Percentiles rank a stretch among this genome's conserved stretches.
Conservation (phyloP, 1,139 yeast species). For the Lodderomyces jiufengensis region DNA sequence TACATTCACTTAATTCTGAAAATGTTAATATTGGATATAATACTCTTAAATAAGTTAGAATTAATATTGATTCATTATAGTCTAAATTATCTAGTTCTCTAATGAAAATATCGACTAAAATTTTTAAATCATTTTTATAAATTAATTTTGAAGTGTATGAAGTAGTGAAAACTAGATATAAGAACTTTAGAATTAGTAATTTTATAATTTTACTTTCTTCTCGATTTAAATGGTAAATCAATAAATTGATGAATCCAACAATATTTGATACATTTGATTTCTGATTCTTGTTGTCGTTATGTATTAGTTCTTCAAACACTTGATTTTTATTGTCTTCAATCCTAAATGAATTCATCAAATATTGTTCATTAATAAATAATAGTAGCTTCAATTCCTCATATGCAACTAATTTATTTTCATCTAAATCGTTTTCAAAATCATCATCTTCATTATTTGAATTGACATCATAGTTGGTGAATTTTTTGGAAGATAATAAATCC, state of each 20-base stretch:
- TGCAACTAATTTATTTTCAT: constrained; percentile 58
- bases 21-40: constrained; percentile 66
- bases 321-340: constrained; percentile 31
- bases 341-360: constrained; percentile 58
- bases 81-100: constrained; percentile 73
- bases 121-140: constrained; percentile 81
- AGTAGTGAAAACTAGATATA: constrained; percentile 72
- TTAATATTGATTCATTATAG: constrained; percentile 48
- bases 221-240: constrained; percentile 64
- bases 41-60: constrained; percentile 75
- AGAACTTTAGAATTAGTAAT: constrained; percentile 72
- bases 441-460: constrained; percentile 41
- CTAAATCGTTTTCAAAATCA: constrained; percentile 28
- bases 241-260: constrained; percentile 39
- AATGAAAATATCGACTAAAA: constrained; percentile 78
- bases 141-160: constrained; percentile 61
- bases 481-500: constrained; percentile 50
- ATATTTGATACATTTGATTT: constrained; percentile 19
- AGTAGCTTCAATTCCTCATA: constrained; percentile 72
- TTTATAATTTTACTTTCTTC: constrained; percentile 71
- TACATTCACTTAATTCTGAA: constrained; percentile 51
- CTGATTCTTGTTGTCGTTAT: constrained; percentile 13
- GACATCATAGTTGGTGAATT: constrained; percentile 35
- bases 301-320: constrained; percentile 45
- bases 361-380: constrained; percentile 79